Base-by-base conservation (phyloP, 192 early-diverging fungal species). In the Backusella macrospora region DNA sequence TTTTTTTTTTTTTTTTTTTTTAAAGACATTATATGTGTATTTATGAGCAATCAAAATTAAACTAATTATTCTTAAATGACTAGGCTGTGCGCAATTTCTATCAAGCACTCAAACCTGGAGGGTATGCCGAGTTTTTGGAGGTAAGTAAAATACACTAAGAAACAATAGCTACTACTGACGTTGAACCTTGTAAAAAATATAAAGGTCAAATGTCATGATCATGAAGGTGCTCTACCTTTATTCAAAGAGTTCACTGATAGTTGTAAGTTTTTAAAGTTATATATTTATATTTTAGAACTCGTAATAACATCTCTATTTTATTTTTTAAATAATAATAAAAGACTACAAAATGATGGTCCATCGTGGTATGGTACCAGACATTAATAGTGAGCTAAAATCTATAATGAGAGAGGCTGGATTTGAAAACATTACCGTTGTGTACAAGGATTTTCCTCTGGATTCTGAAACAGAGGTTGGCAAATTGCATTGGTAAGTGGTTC, bases 71-170 rank as follows among this genome's bases (percentile, higher is more conserved):
- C 18, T 37, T 18, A 14, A 13, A 13, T 71, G 42, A 42, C 16
- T 15, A 75, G 73, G 66, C 49, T 39, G 14, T 81, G n/a, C 40
- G 64, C 18, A 73, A 81, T 47, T 62, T 75, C 34, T 23, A 70
- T 9, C 49, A 73, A 23, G 66, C 70, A 6, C 47, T 74, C 6
- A 77, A 78, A 70, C 76, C 76, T 34, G 80, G 80, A 10, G 80
- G 76, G 13, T 75, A 62, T 59, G 48, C 75, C 5, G 80, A 81
- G 38, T 74, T 81, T 68, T 63, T 47, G 21, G 68, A 73, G 47
- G 46, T 70, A 69, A 29, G 6, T 16, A 2, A 15, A 47, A 34
- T 70, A 4, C 6, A 49, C 13, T 63, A 9, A 29, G 1, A 37
- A 6, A 29, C 43, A 14, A 45, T 18, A n/a, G 12, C 3, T 23